Evolutionary conservation across 208 protist species (phyloP), one percentile per base, ranked within the genome.

Genomic region (Wallacemonas rigidus): DNA sequence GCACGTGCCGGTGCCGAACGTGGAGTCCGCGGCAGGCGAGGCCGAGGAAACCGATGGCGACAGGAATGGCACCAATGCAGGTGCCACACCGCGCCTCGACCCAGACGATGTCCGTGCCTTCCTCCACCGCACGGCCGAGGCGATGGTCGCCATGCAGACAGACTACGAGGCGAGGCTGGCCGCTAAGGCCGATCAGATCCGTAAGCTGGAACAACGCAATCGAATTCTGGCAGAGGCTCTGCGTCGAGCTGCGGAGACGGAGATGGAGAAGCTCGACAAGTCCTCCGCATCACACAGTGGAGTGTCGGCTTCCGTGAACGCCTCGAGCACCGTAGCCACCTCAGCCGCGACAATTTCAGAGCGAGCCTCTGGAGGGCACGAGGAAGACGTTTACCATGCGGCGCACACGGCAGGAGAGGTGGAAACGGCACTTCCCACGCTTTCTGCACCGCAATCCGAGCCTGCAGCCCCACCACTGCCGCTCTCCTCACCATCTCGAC

Each of bases 161-260:
- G 62, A 57, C 15, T 55, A 79, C 40, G 73, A 53, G 9, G 55
- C 74, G 15, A 72, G 56, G 26, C 51, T 68, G 39, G 61, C 44
- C 12, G 71, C 71, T 11, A 73, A 79, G 36, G 71, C 72, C 39
- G 74, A 54, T 40, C 62, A 82, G 47, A 26, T 85, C 47, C 44
- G 47, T 35, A 54, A 64, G 1, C 65, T 89, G 47, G 72, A 78
- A 43, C 74, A 78, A 56, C 79, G 78, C 60, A 83, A 83, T 43
- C 73, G 62, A 17, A 69, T 80, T 8, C 55, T 85, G 11, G 56
- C 81, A 4, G 76, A 74, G 4, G 85, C 77, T 8, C 74, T 87
- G 50, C 77, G 76, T 61, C 64, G 74, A 56, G 83, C 83, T 2
- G 79, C 51, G 17, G 56, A 69, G 41, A 61, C 26, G 56, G n/a